phyloP scores from a whole-genome alignment of 192 early-diverging fungal genomes.

The Coemansia guatemalensis region DNA sequence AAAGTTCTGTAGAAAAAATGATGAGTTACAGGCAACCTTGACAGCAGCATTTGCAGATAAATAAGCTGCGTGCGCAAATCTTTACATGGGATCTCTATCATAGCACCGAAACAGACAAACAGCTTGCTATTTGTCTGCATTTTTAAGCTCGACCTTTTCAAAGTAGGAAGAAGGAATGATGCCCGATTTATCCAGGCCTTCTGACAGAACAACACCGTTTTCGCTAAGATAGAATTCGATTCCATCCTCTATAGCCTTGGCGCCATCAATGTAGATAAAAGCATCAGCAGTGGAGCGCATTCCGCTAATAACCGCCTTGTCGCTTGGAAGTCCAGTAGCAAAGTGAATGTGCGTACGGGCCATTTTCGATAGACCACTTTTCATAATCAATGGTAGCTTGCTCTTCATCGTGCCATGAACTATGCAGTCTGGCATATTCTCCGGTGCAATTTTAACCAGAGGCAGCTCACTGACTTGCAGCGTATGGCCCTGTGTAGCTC shows the following conservation, averaged over 20 bases:
- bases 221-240: conserved; percentile 74
- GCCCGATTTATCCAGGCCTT: conserved; percentile 63
- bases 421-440: conserved; percentile 26
- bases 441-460: conserved; percentile 28
- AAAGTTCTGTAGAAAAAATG: background rate
- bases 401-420: conserved; percentile 35
- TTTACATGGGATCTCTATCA: too few species aligned
- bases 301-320: conserved; percentile 69
- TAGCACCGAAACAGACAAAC: background rate
- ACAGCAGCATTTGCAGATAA: background rate
- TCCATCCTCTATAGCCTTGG: conserved; percentile 68
- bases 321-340: conserved; percentile 67
- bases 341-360: conserved; percentile 89
- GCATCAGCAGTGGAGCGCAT: conserved; percentile 70
- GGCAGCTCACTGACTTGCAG: conserved; percentile 46
- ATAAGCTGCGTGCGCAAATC: too few species aligned
- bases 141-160: conserved; percentile 49
- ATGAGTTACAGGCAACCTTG: background rate
- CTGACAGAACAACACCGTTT: conserved; percentile 80
- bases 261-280: conserved; percentile 78
- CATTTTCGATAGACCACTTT: conserved; percentile 73
- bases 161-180: conserved; percentile 70
- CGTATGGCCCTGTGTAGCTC: conserved; percentile 88
- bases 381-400: conserved; percentile 39
- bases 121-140: background rate